Evolutionary conservation across 352 stramenopile species (phyloP).

Genomic region (Globisporangium ultimum): DNA sequence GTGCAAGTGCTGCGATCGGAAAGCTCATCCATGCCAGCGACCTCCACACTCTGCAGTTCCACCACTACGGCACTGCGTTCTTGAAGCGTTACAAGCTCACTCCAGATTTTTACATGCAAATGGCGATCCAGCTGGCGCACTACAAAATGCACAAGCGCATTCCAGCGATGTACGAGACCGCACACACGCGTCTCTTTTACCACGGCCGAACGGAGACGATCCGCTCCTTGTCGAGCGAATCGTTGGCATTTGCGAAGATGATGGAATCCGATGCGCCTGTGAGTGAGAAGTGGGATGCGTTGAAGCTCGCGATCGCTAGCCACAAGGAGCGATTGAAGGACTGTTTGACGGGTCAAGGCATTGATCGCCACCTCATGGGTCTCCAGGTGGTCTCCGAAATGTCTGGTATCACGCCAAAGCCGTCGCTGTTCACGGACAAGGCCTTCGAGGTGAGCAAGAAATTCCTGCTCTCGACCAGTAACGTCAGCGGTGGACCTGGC

Average conservation of each 20-base stretch:
- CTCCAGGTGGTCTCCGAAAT: slow-evolving; percentile 93
- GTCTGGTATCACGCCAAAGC: slow-evolving; percentile 83
- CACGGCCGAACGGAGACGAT: slow-evolving; percentile 95
- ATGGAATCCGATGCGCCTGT: slow-evolving; percentile 73
- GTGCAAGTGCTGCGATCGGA: slow-evolving; percentile 85
- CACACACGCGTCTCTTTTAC: slow-evolving; percentile 96
- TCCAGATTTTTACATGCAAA: slow-evolving; percentile 97
- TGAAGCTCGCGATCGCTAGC: slow-evolving; percentile 84
- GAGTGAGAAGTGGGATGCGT: slow-evolving; percentile 80
- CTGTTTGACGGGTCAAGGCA: slow-evolving; percentile 80
- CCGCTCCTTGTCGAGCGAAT: slow-evolving; percentile 86
- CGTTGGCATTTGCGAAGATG: slow-evolving; percentile 88
- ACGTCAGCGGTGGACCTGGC: slow-evolving; percentile 91
- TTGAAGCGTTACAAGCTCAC: slow-evolving; percentile 95
- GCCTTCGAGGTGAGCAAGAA: slow-evolving; percentile 93
- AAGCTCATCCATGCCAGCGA: slow-evolving; percentile 92
- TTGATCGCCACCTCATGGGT: slow-evolving; percentile 96
- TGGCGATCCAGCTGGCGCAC: slow-evolving; percentile 96
- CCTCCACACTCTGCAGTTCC: slow-evolving; percentile 88
- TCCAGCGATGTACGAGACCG: slow-evolving; percentile 96
- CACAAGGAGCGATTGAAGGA: slow-evolving; percentile 92
- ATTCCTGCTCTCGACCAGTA: slow-evolving; percentile 94
- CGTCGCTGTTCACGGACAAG: slow-evolving; percentile 92
- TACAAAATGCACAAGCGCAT: slow-evolving; percentile 94
- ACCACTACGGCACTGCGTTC: slow-evolving; percentile 89